Evolutionary conservation across 192 early-diverging fungal genomes (phyloP), one percentile per base, ranked within the genome.

Genomic region (Backusella macrospora): DNA sequence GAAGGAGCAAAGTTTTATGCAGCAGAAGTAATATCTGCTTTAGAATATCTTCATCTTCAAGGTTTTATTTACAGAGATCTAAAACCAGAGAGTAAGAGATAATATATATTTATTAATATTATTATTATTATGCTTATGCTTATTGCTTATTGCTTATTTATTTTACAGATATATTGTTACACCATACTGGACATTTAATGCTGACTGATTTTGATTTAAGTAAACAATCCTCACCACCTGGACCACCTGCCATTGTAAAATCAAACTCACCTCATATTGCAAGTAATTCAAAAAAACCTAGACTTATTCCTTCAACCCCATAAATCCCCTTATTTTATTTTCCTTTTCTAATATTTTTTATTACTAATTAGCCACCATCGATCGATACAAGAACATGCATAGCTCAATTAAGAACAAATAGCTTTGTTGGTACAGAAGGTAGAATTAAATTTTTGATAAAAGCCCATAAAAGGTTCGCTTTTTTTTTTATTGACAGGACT

Each of bases 121-220:
- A 13, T 42, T 38, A 18, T 38, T n/a, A 18, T 43, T 34, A 21
- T 21, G 14, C 6, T 63, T 23, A 6, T 14, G 18, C 18, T 14
- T 40, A 39, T 40, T 18, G 18, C 1, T 18, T 48, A 47, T 29
- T 45, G n/a, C n/a, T 62, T 45, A n/a, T n/a, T 16, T 42, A 6
- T 21, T 9, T 68, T 49, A 18, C 68, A 85, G 82, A 94, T 73
- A 98, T 97, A 72, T 84, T 99, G 43, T 81, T 99, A 66, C 96
- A 97, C 76, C 89, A 94, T 52, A 95, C 89, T 34, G 98, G 98
- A 14, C 98, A 99, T 82, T 96, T 99, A 74, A 98, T 96, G 96
- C 86, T 99, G 71, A 93, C 95, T 10, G 98, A 99, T 81, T 99
- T 99, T 86, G 98, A 98, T 82, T 86, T 99, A n/a, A 96, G 95